Percentiles rank a stretch among this genome's conserved stretches.
Evolutionary conservation across 2,329 filamentous ascomycete species (phyloP).

Genomic region (Alternaria atra): DNA sequence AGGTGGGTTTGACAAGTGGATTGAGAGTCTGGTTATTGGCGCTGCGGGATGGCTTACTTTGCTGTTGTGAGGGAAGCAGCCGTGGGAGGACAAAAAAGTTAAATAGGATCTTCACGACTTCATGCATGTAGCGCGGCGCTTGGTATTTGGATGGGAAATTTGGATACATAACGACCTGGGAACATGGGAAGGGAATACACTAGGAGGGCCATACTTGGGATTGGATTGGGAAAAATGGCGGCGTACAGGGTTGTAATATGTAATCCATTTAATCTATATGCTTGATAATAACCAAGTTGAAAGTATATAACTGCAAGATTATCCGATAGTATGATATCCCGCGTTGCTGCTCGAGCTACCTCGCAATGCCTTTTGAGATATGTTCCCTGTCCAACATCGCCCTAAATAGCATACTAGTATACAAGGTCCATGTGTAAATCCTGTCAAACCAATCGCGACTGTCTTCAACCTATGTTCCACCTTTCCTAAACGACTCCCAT

Average conservation of each 20-base stretch:
- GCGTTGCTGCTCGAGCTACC: background rate
- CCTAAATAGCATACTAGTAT: background rate
- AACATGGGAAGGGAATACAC: background rate
- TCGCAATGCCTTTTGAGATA: too few relatives aligned
- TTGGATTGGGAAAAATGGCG: background rate
- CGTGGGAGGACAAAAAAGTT: background rate
- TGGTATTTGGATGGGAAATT: background rate
- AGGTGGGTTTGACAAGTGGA: slow-evolving; percentile 34
- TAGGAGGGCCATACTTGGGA: background rate
- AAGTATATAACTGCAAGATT: background rate
- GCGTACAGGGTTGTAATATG: background rate
- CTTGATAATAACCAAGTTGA: background rate
- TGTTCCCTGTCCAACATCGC: too few relatives aligned
- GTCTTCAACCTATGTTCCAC: background rate
- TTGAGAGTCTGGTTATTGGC: slow-evolving; percentile 37
- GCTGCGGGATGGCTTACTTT: slow-evolving; percentile 41
- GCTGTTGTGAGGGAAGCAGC: slow-evolving; percentile 26
- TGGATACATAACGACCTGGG: background rate
- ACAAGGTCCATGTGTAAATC: background rate
- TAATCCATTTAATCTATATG: background rate
- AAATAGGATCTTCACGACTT: background rate
- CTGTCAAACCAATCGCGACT: background rate
- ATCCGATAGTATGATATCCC: background rate
- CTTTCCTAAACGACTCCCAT: slow-evolving; percentile 29
- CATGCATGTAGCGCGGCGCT: slow-evolving; percentile 16